Conservation (phyloP, 257 asterid species). For the Solanum stenotomum region DNA sequence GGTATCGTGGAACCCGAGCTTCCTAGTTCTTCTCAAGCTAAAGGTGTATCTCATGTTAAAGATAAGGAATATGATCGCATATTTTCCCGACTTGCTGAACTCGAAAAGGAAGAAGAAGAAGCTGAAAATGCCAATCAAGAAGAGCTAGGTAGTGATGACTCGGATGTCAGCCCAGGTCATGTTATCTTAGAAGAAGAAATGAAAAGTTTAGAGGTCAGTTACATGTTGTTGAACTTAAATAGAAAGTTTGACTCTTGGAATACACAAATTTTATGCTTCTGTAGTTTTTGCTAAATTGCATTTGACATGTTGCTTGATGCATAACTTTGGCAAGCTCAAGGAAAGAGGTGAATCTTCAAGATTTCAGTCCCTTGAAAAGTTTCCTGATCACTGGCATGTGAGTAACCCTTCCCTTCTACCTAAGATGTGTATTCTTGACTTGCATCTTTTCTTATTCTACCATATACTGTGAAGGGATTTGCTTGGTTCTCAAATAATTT, state of each 20-base stretch:
- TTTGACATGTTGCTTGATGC: neutral
- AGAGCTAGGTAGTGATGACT: slow-evolving; percentile 21
- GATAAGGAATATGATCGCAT: slow-evolving; percentile 63
- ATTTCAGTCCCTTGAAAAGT: neutral
- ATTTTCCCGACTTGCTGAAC: slow-evolving; percentile 47
- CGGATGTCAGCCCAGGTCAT: slow-evolving; percentile 6
- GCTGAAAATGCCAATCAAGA: slow-evolving; percentile 41
- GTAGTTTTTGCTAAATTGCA: neutral
- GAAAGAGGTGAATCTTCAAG: neutral
- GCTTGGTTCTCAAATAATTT: neutral
- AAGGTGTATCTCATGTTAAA: slow-evolving; percentile 13
- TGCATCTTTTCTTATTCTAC: neutral
- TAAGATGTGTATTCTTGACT: neutral
- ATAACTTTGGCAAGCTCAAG: neutral
- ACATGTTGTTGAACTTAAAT: neutral
- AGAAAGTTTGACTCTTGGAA: neutral
- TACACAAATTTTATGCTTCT: neutral
- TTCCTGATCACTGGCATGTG: slow-evolving; percentile 4
- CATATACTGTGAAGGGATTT: neutral
- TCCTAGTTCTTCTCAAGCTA: slow-evolving; percentile 15
- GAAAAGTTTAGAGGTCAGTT: slow-evolving; percentile 34
- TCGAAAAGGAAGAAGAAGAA: slow-evolving; percentile 86
- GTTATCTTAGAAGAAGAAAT: slow-evolving; percentile 17
- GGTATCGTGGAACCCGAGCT: slow-evolving; percentile 17
- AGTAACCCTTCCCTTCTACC: neutral